phyloP scores from a whole-genome alignment of 2,329 filamentous ascomycete species.

The Raffaelea deltoideospora region DNA sequence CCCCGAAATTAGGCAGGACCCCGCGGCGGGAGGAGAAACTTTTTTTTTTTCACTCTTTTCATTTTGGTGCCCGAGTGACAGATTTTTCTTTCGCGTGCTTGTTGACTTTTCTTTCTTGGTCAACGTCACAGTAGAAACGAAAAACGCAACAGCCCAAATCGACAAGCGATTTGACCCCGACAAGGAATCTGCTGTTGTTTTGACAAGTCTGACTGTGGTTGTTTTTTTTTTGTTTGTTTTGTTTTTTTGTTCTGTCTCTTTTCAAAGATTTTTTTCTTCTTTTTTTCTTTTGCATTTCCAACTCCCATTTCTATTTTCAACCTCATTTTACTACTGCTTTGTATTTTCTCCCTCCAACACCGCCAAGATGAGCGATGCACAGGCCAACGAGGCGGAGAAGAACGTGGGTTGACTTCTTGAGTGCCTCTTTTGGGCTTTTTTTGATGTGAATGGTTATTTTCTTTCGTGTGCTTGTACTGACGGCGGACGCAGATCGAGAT shows the following conservation, averaged over 20 bases:
- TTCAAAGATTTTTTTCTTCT: neutral
- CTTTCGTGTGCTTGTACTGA: neutral
- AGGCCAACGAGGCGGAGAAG: conserved; percentile 92
- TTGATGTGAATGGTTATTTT: neutral
- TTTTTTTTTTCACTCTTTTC: too few relatives aligned
- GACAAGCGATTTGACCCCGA: too few relatives aligned
- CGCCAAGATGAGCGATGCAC: conserved; percentile 65
- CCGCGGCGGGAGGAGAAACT: too few relatives aligned
- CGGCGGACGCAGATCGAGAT: conserved; percentile 43
- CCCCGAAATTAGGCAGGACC: too few relatives aligned
- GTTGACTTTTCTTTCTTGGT: neutral
- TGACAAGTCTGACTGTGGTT: too few relatives aligned
- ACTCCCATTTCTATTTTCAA: neutral
- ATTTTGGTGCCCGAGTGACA: too few relatives aligned
- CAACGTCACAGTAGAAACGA: neutral
- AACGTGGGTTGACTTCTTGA: conserved; percentile 41
- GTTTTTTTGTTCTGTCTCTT: neutral
- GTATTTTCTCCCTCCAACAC: neutral
- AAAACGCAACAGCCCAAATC: neutral
- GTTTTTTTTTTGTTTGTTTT: too few relatives aligned
- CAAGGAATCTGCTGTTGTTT: too few relatives aligned
- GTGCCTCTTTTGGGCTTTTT: neutral
- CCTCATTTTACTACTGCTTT: neutral
- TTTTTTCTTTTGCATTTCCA: neutral
- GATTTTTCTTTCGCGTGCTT: neutral